A percentile compares a stretch with the other conserved stretches of the same genome.
Conservation (phyloP, 805 yeast species). For the Lipomyces lipofer region DNA sequence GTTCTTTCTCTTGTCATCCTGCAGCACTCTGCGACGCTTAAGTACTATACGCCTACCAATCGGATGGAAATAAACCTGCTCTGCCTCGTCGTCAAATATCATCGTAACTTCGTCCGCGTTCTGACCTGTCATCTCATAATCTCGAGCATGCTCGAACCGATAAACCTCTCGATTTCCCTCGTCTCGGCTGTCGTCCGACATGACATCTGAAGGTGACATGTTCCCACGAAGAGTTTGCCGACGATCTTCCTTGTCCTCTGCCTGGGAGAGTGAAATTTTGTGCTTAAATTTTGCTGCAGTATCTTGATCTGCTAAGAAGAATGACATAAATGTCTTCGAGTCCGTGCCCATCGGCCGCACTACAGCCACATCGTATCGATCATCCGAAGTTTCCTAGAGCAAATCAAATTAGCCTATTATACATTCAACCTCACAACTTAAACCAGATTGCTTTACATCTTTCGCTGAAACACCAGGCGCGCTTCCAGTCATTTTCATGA, state of each 20-base stretch:
- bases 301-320: slow-evolving; percentile 53
- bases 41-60: slow-evolving; percentile 74
- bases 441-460: slow-evolving; percentile 50
- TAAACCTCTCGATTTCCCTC: slow-evolving; percentile 45
- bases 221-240: slow-evolving; percentile 50
- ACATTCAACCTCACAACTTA: slow-evolving; percentile 35
- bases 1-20: slow-evolving; percentile 37
- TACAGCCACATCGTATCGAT: slow-evolving; percentile 46
- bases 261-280: slow-evolving; percentile 12
- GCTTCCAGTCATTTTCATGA: slow-evolving; percentile 62
- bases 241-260: slow-evolving; percentile 4
- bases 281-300: slow-evolving; percentile 42
- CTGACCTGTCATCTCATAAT: slow-evolving; percentile 69
- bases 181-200: slow-evolving; percentile 43
- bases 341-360: slow-evolving; percentile 72
- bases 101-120: slow-evolving; percentile 68
- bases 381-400: slow-evolving; percentile 35
- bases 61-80: slow-evolving; percentile 74
- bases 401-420: slow-evolving; percentile 4
- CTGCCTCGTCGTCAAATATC: slow-evolving; percentile 53
- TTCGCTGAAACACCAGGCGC: slow-evolving; percentile 40
- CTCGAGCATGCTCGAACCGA: slow-evolving; percentile 66
- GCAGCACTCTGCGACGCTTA: slow-evolving; percentile 78
- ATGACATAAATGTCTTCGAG: slow-evolving; percentile 74
- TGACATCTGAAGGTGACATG: slow-evolving; percentile 48